These are phyloP conservation scores for Xylariaceae sp. DNA, from an alignment of 2,329 filamentous ascomycete species.

Conservation along the genomic window DNA sequence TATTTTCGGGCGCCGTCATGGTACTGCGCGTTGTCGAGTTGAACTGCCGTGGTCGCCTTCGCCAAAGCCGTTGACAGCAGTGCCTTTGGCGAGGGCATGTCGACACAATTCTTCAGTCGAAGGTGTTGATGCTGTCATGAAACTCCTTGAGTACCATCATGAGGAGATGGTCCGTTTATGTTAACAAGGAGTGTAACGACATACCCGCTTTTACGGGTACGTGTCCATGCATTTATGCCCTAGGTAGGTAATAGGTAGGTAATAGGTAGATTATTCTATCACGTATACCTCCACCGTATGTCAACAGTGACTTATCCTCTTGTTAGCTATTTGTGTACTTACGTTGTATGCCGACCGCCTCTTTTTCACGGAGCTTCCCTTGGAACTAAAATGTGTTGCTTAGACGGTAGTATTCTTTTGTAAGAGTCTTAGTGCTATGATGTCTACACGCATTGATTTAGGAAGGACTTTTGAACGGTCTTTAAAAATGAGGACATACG, in stretches of 20 bases:
- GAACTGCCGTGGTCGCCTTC: conserved; percentile 34
- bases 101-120: neutral
- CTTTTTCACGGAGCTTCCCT: too few relatives aligned
- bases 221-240: neutral
- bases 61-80: conserved; percentile 32
- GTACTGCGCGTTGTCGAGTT: conserved; percentile 35
- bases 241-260: neutral
- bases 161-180: neutral
- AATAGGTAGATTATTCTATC: too few relatives aligned
- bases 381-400: too few relatives aligned
- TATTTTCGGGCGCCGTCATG: conserved; percentile 32
- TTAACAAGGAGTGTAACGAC: neutral
- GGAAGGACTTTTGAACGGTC: too few relatives aligned
- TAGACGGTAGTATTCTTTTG: too few relatives aligned
- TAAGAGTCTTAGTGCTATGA: too few relatives aligned
- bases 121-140: neutral
- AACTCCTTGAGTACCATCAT: neutral
- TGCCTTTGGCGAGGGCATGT: conserved; percentile 32
- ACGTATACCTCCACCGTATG: too few relatives aligned
- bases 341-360: too few relatives aligned
- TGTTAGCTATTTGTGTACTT: too few relatives aligned
- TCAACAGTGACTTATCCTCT: too few relatives aligned
- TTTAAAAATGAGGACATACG: too few relatives aligned
- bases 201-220: neutral
- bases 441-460: too few relatives aligned